Evolutionary conservation across 495 filamentous ascomycete genomes (phyloP).

Genomic region (Aspergillus nanangensis): DNA sequence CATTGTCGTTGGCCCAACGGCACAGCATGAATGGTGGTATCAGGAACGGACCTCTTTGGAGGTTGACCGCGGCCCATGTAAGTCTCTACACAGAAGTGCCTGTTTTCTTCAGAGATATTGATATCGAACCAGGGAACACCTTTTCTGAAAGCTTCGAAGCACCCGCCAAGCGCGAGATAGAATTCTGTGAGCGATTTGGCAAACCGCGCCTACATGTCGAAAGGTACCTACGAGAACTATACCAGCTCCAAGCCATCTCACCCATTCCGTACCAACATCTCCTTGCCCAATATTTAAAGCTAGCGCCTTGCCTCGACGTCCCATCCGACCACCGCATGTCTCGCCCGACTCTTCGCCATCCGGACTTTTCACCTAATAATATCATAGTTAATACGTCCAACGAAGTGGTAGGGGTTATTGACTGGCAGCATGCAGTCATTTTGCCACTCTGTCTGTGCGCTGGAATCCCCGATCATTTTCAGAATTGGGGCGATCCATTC

Average conservation of each 20-base stretch:
- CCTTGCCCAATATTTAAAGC: conserved; percentile 17
- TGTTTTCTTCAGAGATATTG: not conserved
- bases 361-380: conserved; percentile 24
- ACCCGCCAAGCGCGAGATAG: conserved; percentile 20
- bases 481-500: conserved; percentile 28
- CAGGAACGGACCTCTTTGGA: conserved; percentile 15
- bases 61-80: conserved; percentile 31
- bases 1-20: conserved; percentile 24
- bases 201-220: conserved; percentile 23
- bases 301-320: conserved; percentile 16
- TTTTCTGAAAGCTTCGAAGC: conserved; percentile 20
- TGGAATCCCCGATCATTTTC: conserved; percentile 23
- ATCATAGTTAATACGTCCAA: conserved; percentile 23
- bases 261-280: conserved; percentile 13
- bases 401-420: conserved; percentile 27
- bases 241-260: conserved; percentile 10
- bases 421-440: conserved; percentile 27
- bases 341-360: conserved; percentile 19
- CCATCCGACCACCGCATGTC: conserved; percentile 16
- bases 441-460: conserved; percentile 27
- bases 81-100: not conserved
- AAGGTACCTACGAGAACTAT: conserved; percentile 19
- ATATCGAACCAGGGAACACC: conserved; percentile 11
- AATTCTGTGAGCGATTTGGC: conserved; percentile 18
- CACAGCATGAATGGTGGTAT: conserved; percentile 28